These are phyloP conservation scores for Malassezia furfur DNA, from an alignment of 1,284 basidiomycete species.

Conservation along the genomic window DNA sequence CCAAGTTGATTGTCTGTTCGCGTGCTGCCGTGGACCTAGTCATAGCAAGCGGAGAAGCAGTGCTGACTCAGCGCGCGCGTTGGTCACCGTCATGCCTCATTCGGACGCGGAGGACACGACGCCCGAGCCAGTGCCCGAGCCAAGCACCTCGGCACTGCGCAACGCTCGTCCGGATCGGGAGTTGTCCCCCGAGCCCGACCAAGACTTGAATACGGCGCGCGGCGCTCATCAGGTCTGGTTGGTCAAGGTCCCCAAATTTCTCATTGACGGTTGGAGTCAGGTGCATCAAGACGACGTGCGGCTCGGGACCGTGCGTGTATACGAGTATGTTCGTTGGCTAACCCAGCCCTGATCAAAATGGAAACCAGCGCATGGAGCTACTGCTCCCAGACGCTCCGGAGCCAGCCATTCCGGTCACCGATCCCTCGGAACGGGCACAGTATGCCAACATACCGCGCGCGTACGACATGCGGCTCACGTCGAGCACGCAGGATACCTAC, in stretches of 20 bases:
- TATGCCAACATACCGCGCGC: conserved; percentile 27
- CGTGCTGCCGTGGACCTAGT: conserved; percentile 7
- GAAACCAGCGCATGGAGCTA: conserved; percentile 42
- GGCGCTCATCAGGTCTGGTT: conserved; percentile 41
- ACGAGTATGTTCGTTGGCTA: conserved; percentile 41
- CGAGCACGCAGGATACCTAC: conserved; percentile 24
- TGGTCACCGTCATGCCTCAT: neutral
- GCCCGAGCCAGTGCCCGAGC: conserved; percentile 17
- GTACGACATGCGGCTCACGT: conserved; percentile 39
- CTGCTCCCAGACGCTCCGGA: conserved; percentile 31
- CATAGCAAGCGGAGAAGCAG: neutral
- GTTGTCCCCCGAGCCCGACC: conserved; percentile 40
- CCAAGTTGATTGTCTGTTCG: conserved; percentile 43
- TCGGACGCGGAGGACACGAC: conserved; percentile 28
- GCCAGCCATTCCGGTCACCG: conserved; percentile 24
- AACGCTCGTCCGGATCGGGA: conserved; percentile 7
- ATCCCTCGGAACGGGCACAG: conserved; percentile 16
- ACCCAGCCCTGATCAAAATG: conserved; percentile 28
- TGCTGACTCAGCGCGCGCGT: neutral
- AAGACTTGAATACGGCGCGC: conserved; percentile 33
- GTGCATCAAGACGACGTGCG: conserved; percentile 51
- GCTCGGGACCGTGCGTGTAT: conserved; percentile 52
- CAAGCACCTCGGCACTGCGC: conserved; percentile 8
- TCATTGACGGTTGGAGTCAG: conserved; percentile 52
- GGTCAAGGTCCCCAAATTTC: conserved; percentile 52